Base-by-base conservation (phyloP, 192 early-diverging fungal species). In the Coemansia asiatica region DNA sequence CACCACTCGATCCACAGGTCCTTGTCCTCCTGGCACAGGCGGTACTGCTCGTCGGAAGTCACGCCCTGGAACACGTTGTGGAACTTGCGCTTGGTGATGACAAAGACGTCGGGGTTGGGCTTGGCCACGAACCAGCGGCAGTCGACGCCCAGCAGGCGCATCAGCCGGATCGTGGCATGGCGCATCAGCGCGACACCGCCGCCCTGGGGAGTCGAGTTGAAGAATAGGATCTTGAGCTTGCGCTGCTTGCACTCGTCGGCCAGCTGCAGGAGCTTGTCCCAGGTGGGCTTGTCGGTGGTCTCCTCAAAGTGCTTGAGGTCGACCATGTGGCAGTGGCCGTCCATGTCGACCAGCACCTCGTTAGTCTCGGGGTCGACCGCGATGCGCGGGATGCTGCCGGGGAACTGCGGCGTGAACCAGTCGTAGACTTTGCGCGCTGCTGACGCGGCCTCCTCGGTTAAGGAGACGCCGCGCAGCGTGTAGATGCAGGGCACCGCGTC, bases 131-230 rank as follows among this genome's bases (percentile, higher is more conserved):
- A 92, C 91, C 87, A 90, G 63, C 87, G 86, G 46, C 80, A 85
- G 69, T 92, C 85, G 16, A 94, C 79, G 31, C 76, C 84, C 26
- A 91, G 82, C 31, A 93, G 68, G 18, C 76, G 66, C 60, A 91
- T 83, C 60, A 92, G 80, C 31, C 92, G 87, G 35, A 94, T 80
- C 8, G 89, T 76, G 15, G 92, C 90, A 63, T 94, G 92, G 40
- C 92, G 86, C 92, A 94, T 94, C 53, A 94, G 79, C n/a, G 92
- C 92, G 27, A 94, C 91, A 35, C 92, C 92, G 44, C 92, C 92
- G 31, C 92, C 92, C 67, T 93, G 91, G 18, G 90, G 88, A 9
- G 92, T 94, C 23, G 91, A 90, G 75, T 88, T 92, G 75, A 94
- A 92, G 68, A 86, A 94, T 38, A 86, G 69, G 38, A 90, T 80